Evolutionary conservation across 306 rosid genomes (phyloP).

Genomic region (Styphnolobium japonicum): DNA sequence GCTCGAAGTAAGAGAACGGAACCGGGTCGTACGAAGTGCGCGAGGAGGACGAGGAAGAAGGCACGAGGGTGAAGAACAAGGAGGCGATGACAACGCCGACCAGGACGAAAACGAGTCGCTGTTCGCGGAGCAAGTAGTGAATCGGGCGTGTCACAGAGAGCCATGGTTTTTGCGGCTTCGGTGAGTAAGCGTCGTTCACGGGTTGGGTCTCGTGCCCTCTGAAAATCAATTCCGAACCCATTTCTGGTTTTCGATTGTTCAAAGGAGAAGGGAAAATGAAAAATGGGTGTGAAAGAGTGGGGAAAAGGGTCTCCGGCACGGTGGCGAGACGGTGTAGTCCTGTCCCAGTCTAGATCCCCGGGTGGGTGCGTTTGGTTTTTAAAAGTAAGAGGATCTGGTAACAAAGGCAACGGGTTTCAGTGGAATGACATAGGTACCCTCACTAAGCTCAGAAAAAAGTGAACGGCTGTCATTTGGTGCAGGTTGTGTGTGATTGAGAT

Average conservation of each 20-base stretch:
- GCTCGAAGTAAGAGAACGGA: slow-evolving; percentile 34
- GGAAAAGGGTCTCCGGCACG: slow-evolving; percentile 11
- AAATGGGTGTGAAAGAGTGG: background rate
- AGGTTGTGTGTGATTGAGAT: background rate
- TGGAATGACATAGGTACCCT: slow-evolving; percentile 36
- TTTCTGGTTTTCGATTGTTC: too few species aligned
- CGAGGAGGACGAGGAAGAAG: slow-evolving; percentile 44
- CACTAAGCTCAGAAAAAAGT: slow-evolving; percentile 2
- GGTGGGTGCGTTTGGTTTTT: slow-evolving; percentile 24
- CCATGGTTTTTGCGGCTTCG: slow-evolving; percentile 80
- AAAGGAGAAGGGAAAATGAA: background rate
- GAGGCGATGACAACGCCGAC: slow-evolving; percentile 81
- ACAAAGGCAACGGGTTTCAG: background rate
- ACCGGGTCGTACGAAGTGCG: slow-evolving; percentile 23
- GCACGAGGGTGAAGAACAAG: slow-evolving; percentile 48
- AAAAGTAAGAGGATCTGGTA: background rate
- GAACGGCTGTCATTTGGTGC: slow-evolving; percentile 26
- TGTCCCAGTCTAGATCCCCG: background rate
- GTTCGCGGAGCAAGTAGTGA: slow-evolving; percentile 81
- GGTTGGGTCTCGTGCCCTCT: slow-evolving; percentile 79
- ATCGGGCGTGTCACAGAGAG: slow-evolving; percentile 62
- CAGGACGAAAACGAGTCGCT: slow-evolving; percentile 72
- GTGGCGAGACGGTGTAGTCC: background rate
- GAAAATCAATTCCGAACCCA: slow-evolving; percentile 70
- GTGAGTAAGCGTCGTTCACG: slow-evolving; percentile 55